A percentile compares a stretch with the other conserved stretches of the same genome.
Evolutionary conservation across 345 rosid species (phyloP).

Genomic region (Citrus trifoliata): DNA sequence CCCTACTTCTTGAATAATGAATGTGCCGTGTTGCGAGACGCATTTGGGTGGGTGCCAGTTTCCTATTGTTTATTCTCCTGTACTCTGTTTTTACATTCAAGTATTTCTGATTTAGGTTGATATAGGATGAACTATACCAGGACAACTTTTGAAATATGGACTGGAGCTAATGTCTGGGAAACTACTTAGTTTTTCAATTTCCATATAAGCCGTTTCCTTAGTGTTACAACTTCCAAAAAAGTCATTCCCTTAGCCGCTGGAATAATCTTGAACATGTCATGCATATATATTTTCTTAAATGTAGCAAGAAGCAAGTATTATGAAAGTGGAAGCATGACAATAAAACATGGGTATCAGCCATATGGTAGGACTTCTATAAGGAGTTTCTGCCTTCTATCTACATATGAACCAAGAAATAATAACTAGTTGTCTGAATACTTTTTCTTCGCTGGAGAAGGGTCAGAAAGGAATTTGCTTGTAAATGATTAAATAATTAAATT

Average conservation of each 20-base stretch:
- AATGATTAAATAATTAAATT: neutral
- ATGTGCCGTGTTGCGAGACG: conserved; percentile 68
- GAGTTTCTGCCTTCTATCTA: conserved; percentile 3
- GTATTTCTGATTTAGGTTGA: neutral
- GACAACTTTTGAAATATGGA: neutral
- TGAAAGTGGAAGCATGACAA: neutral
- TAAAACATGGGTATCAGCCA: neutral
- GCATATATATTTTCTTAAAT: neutral
- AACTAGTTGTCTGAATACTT: neutral
- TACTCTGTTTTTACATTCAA: conserved; percentile 1
- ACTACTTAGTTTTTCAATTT: neutral
- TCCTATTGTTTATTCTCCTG: conserved; percentile 2
- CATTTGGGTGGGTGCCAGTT: conserved; percentile 57
- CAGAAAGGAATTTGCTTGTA: neutral
- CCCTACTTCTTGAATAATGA: conserved; percentile 78
- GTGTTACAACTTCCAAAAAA: neutral
- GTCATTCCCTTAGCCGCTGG: neutral
- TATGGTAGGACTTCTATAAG: neutral
- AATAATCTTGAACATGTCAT: neutral
- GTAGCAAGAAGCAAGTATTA: neutral
- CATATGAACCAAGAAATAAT: neutral
- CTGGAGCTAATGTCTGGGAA: neutral
- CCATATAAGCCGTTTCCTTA: neutral
- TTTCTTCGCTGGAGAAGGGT: neutral
- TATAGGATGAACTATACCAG: neutral